Evolutionary conservation across 1,284 basidiomycete genomes (phyloP).

Genomic region (Sporisorium iseilematis-ciliati): DNA sequence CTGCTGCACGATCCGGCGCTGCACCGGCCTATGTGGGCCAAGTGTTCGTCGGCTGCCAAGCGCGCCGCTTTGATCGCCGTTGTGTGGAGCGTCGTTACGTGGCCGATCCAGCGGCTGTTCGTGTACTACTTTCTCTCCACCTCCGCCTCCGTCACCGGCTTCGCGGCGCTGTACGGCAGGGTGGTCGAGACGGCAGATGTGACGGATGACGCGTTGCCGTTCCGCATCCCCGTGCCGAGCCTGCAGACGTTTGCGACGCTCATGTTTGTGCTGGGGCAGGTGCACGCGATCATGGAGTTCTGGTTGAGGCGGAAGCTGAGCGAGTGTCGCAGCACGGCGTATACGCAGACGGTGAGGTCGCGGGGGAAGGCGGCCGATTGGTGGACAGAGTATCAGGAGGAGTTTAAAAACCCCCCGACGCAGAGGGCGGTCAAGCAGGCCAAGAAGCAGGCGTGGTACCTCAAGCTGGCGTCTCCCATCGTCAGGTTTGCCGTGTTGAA

Average conservation of each 20-base stretch:
- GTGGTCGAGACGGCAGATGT: conserved; percentile 49
- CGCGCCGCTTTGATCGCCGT: conserved; percentile 56
- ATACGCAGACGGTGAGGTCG: conserved; percentile 58
- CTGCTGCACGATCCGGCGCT: conserved; percentile 59
- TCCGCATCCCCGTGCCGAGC: conserved; percentile 50
- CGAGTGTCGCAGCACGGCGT: conserved; percentile 58
- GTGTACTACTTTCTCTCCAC: conserved; percentile 64
- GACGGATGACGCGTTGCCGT: conserved; percentile 35
- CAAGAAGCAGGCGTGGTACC: conserved; percentile 59
- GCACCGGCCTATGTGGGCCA: conserved; percentile 66
- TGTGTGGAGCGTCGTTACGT: conserved; percentile 55
- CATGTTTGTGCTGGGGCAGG: conserved; percentile 65
- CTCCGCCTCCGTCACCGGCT: conserved; percentile 49
- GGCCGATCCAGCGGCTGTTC: conserved; percentile 62
- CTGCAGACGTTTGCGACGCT: conserved; percentile 63
- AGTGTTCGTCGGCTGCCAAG: conserved; percentile 52
- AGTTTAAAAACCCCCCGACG: conserved; percentile 62
- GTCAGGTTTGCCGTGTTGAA: conserved; percentile 56
- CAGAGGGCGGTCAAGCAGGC: conserved; percentile 56
- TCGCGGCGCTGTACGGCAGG: conserved; percentile 31
- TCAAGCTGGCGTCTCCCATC: conserved; percentile 53
- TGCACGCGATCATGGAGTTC: conserved; percentile 64
- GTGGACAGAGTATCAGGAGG: conserved; percentile 68
- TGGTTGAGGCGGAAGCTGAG: conserved; percentile 58
- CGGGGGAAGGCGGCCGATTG: conserved; percentile 64